Evolutionary conservation across 225 moss, liverwort and hornwort species (phyloP).

Genomic region (Antitrichia curtipendula): DNA sequence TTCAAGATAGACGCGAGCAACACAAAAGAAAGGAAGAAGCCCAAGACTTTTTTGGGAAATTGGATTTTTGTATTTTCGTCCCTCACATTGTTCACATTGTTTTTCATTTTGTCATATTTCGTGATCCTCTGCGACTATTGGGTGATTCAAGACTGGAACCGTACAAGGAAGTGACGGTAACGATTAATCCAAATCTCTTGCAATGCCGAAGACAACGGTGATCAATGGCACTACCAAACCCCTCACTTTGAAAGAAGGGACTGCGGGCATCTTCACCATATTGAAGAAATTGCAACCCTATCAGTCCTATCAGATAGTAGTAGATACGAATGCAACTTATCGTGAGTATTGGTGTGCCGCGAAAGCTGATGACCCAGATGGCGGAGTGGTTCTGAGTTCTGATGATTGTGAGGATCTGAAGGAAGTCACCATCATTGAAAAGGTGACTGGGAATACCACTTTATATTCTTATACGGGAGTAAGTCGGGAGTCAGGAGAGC

Average conservation of each 20-base stretch:
- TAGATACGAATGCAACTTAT: background rate
- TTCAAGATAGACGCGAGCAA: background rate
- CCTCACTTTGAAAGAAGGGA: background rate
- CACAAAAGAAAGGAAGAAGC: background rate
- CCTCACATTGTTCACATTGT: background rate
- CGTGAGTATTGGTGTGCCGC: background rate
- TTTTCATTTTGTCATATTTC: background rate
- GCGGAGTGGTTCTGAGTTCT: background rate
- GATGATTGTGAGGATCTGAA: background rate
- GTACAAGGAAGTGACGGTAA: background rate
- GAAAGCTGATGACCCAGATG: background rate
- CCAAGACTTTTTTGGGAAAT: background rate
- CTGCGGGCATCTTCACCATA: background rate
- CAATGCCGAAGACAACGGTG: background rate
- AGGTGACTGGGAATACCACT: accelerated
- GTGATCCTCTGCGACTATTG: background rate
- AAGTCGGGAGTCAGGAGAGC: background rate
- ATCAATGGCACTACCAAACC: background rate
- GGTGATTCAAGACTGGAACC: background rate
- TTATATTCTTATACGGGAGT: background rate
- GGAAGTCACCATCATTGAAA: background rate
- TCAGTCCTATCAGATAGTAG: background rate
- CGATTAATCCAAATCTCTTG: background rate
- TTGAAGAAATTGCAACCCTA: background rate
- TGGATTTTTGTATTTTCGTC: accelerated